Evolutionary conservation across 805 yeast species (phyloP).

Genomic region (Scheffersomyces ergatensis): DNA sequence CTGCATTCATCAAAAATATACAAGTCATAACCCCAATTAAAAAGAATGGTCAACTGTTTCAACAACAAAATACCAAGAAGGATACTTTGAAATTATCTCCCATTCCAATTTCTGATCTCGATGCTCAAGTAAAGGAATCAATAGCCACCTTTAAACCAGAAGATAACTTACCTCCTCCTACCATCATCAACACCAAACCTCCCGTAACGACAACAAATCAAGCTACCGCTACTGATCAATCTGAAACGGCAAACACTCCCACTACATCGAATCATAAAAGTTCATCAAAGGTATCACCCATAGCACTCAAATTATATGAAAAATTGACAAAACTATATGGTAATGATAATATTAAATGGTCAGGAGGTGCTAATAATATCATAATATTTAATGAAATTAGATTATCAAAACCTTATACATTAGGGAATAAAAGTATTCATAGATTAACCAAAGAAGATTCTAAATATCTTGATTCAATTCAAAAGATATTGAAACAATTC

Average conservation of each 20-base stretch:
- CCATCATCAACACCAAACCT: not conserved
- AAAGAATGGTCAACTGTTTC: not conserved
- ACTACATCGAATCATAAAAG: constrained; percentile 15
- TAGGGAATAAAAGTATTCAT: constrained; percentile 21
- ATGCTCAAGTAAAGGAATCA: not conserved
- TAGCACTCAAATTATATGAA: constrained; percentile 15
- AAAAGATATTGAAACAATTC: constrained; percentile 20
- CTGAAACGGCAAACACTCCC: constrained; percentile 16
- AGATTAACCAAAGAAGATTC: constrained; percentile 15
- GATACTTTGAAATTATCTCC: not conserved
- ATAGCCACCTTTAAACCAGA: constrained; percentile 1
- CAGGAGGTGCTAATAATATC: constrained; percentile 26
- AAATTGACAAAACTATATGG: constrained; percentile 18
- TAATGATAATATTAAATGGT: constrained; percentile 24
- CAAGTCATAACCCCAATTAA: constrained; percentile 19
- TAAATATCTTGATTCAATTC: constrained; percentile 17
- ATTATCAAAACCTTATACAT: constrained; percentile 37
- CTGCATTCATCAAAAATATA: constrained; percentile 55
- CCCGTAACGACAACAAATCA: not conserved
- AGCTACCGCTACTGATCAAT: not conserved
- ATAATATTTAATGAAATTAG: constrained; percentile 31
- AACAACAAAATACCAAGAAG: not conserved
- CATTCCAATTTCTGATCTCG: constrained; percentile 2
- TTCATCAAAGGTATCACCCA: constrained; percentile 8
- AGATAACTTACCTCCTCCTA: not conserved